Percentiles rank a stretch among this genome's conserved stretches.
Conservation (phyloP, 73 alveolate species). For the Symbiodinium pilosum region DNA sequence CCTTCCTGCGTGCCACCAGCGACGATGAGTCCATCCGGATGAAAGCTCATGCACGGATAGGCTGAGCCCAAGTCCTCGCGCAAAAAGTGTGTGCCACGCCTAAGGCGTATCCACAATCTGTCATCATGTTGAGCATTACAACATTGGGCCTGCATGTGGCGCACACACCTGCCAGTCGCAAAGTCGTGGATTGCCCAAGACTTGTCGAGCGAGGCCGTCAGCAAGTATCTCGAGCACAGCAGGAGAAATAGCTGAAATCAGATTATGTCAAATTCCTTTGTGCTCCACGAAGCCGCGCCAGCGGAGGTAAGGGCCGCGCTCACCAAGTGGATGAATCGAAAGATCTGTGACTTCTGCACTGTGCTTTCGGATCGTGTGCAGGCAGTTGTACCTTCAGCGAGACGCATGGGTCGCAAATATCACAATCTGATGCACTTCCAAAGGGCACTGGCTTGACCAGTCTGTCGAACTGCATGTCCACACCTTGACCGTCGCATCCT, state of each 20-base stretch:
- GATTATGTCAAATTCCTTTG: background rate
- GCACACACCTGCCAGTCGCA: slow-evolving; percentile 46
- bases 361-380: slow-evolving; percentile 87
- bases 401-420: background rate
- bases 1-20: slow-evolving; percentile 88
- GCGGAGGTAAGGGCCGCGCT: background rate
- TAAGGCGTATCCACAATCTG: too few species aligned
- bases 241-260: background rate
- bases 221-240: slow-evolving; percentile 29
- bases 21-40: slow-evolving; percentile 89
- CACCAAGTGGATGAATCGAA: slow-evolving; percentile 74
- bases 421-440: background rate
- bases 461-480: slow-evolving; percentile 79
- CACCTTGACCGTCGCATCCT: slow-evolving; percentile 65
- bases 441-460: slow-evolving; percentile 89
- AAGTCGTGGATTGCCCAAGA: slow-evolving; percentile 92
- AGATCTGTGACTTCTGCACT: slow-evolving; percentile 76
- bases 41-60: slow-evolving; percentile 91
- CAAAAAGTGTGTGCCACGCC: too few species aligned
- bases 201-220: slow-evolving; percentile 74
- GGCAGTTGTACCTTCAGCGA: slow-evolving; percentile 47
- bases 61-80: slow-evolving; percentile 71
- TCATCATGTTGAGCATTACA: too few species aligned
- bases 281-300: too few species aligned
- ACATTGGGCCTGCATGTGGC: slow-evolving; percentile 92